Conservation (phyloP, 1,284 basidiomycete species). For the Cutaneotrichosporon sp. region DNA sequence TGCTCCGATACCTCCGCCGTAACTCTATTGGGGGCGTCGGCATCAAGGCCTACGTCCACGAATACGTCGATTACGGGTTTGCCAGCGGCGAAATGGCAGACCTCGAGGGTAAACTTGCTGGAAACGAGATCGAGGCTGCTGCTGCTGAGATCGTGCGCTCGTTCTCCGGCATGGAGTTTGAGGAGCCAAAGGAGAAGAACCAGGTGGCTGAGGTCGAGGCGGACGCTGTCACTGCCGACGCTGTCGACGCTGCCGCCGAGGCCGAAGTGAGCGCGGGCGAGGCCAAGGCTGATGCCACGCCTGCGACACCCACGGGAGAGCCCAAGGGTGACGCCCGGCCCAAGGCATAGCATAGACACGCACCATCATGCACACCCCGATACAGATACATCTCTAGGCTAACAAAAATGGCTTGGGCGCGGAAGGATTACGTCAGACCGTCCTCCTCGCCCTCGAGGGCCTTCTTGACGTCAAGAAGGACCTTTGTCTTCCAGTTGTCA, state of each 20-base stretch:
- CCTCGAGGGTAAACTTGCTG: constrained; percentile 14
- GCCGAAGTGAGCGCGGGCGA: not conserved
- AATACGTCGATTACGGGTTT: constrained; percentile 62
- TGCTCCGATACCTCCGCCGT: constrained; percentile 71
- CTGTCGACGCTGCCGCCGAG: not conserved
- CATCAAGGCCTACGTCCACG: constrained; percentile 73
- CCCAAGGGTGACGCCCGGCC: constrained; percentile 8
- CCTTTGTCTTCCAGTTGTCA: constrained; percentile 89
- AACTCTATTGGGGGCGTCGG: constrained; percentile 82
- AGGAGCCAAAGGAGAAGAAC: not conserved
- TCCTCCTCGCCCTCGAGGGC: constrained; percentile 60
- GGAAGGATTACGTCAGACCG: constrained; percentile 43
- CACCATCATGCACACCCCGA: constrained; percentile 5
- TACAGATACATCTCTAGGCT: constrained; percentile 7
- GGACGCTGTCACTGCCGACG: not conserved
- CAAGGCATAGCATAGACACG: constrained; percentile 6
- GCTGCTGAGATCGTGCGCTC: constrained; percentile 25
- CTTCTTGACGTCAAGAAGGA: constrained; percentile 82
- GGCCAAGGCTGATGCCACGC: constrained; percentile 1
- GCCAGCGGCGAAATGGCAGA: constrained; percentile 53
- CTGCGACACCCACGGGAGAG: not conserved
- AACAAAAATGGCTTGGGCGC: not conserved
- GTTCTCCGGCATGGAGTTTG: constrained; percentile 21
- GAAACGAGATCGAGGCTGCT: constrained; percentile 19
- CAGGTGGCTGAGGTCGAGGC: not conserved